Evolutionary conservation across 1,284 basidiomycete species (phyloP), one percentile per base, ranked within the genome.

Genomic region (Pyrrhoderma lamaoense): DNA sequence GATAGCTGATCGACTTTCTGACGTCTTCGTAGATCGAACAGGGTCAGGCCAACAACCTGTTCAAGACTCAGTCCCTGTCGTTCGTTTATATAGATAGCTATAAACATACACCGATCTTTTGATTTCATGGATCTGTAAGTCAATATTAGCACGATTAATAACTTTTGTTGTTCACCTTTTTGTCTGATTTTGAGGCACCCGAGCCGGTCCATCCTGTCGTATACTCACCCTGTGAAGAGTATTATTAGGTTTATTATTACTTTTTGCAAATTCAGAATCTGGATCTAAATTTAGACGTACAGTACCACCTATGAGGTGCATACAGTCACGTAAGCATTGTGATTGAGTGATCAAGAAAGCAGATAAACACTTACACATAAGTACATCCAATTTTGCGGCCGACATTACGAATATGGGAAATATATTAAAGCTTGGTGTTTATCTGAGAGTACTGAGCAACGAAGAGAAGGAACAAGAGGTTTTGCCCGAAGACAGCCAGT

Each of bases 121-220:
- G 11, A 31, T 31, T 31, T 5, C 16, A 39, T 27, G 31, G 19
- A 47, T 42, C 27, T 27, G 38, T 18, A 54, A 46, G 39, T 11
- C 11, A 19, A 18, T 45, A 7, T 35, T 23, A 49, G 21, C 27
- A 25, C 9, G 35, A 42, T 21, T 16, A n/a, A 21, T 31, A 42
- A 51, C 27, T 16, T 16, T 43, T n/a, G n/a, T 11, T 35, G 53
- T 65, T 53, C 52, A 85, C 88, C 76, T 93, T 95, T 72, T 95
- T 95, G 72, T 95, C 93, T 7, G 91, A 93, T 63, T 87, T 92
- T 18, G 91, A 93, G 42, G 88, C 86, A n/a, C 91, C 89, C 34
- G 83, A 79, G 14, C 82, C 84, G 3, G 90, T 92, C 84, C 89
- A 94, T 64, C 93, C 93, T 48, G 93, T 95, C 53, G 93, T 95